Evolutionary conservation across 1,284 basidiomycete species (phyloP), one percentile per base, ranked within the genome.

Genomic region (Agroathelia rolfsii): DNA sequence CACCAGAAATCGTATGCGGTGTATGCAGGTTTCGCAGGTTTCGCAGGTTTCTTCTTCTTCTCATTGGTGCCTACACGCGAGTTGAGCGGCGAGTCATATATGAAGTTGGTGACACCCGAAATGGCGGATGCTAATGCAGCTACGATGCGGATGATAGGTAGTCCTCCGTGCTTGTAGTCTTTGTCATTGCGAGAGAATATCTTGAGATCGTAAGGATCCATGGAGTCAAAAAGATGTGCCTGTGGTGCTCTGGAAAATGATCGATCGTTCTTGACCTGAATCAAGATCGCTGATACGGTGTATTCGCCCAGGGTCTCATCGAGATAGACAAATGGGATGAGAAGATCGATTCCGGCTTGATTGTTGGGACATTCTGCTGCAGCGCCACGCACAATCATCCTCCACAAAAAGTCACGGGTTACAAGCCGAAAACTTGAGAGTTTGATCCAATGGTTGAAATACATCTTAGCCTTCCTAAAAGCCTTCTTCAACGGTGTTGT

Each of bases 371-470:
- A 53, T 7, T 51, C 10, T 15, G 46, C 35, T 11, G 43, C 53
- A 24, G 48, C 50, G 11, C 54, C 50, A 14, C 50, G 43, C 17
- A 32, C 36, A 23, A 52, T 40, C 14, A 42, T 37, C 12, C 12
- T n/a, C 41, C 26, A 41, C 15, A 54, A 42, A 30, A 33, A 45
- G 12, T 37, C 24, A 18, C 28, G 34, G 32, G 43, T 45, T 20
- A 53, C 26, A 25, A 48, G 25, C 17, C 26, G 22, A 8, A 17
- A 18, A 16, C 53, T 36, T 16, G 43, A 31, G 11, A 45, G 24
- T 35, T 51, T 47, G 38, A 54, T 37, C 27, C 46, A 54, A 28
- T 57, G 53, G 22, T 45, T 57, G 44, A 56, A 54, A 19, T 46
- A 43, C 3, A 53, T 42, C 12, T 37, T 26, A 14, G 42, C 38